These are phyloP conservation scores for Schrenkiella parvula DNA, from an alignment of 345 rosid genomes.

Conservation along the genomic window DNA sequence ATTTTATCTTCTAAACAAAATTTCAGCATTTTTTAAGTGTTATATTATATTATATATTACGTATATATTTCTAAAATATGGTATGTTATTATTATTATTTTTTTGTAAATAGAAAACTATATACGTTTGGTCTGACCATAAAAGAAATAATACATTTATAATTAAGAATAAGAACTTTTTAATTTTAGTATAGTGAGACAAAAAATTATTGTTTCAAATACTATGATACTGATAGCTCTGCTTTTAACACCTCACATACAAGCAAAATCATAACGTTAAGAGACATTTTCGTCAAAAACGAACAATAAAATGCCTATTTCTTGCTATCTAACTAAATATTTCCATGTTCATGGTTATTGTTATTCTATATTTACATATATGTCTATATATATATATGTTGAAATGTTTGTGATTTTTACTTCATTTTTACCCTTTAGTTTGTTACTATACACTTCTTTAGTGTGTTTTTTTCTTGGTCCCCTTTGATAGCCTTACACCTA, in stretches of 20 bases:
- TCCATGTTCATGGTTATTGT: neutral
- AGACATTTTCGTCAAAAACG: neutral
- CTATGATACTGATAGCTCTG: too few relatives aligned
- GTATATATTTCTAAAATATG: too few relatives aligned
- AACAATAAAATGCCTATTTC: neutral
- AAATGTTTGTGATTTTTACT: neutral
- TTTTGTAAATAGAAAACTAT: too few relatives aligned
- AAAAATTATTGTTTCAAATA: too few relatives aligned
- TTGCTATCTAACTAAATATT: neutral
- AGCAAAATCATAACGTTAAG: neutral
- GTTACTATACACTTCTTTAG: constrained; percentile 15
- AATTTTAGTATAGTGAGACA: too few relatives aligned
- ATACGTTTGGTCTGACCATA: too few relatives aligned
- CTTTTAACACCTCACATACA: too few relatives aligned
- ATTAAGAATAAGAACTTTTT: too few relatives aligned
- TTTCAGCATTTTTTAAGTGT: neutral
- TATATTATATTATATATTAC: too few relatives aligned
- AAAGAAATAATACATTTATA: too few relatives aligned
- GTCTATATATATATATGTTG: neutral
- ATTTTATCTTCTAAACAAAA: neutral
- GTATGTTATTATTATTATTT: too few relatives aligned
- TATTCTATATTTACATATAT: neutral
- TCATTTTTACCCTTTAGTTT: constrained; percentile 20
- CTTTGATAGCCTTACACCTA: constrained; percentile 33
- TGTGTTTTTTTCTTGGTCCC: constrained; percentile 14